Base-by-base conservation (phyloP, 1,284 basidiomycete species). In the Meripilus lineatus region DNA sequence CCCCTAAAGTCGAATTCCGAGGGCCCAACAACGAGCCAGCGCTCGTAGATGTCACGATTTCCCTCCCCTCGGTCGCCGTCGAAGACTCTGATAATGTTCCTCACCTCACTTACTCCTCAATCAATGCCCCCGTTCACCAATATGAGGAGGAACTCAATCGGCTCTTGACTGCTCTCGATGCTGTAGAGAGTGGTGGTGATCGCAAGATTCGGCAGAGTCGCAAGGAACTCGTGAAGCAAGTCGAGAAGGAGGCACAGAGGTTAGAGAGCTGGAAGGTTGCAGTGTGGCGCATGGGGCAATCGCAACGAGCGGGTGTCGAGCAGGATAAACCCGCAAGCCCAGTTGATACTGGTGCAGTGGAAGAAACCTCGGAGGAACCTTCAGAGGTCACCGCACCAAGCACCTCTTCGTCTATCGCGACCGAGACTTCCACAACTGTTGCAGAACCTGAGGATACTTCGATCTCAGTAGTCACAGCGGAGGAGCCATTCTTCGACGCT, bases 111-210 rank as follows among this genome's bases (percentile, higher is more conserved):
- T 77, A 70, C 63, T 69, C 71, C 25, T 42, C 68, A 17, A 57
- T 52, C 47, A 79, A 79, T 61, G 64, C 65, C 2, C 63, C 72
- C 0, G 62, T 79, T 32, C 76, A 75, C 52, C 65, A 63, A 11
- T 72, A 77, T 56, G 71, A 77, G 45, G 64, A 79, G 44, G 65
- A 69, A 24, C 68, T 89, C 38, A 74, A 77, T 41, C 74, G 75
- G 39, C 60, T 90, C 6, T 66, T 89, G 26, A 72, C 79, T 32
- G 67, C 70, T 48, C 71, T 88, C 4, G 87, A 90, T 52, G 77
- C 71, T 0, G 73, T 89, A 5, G 74, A 84, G 52, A 83, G 78
- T 50, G 72, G 71, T 52, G 86, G 86, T 0, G 72, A 81, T 48
- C 57, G 64, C 40, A 62, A 58, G 3, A 74, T 89, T 13, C 68